These are phyloP conservation scores for Solanum gracilifrons DNA, from an alignment of 257 asterid genomes.

Conservation along the genomic window DNA sequence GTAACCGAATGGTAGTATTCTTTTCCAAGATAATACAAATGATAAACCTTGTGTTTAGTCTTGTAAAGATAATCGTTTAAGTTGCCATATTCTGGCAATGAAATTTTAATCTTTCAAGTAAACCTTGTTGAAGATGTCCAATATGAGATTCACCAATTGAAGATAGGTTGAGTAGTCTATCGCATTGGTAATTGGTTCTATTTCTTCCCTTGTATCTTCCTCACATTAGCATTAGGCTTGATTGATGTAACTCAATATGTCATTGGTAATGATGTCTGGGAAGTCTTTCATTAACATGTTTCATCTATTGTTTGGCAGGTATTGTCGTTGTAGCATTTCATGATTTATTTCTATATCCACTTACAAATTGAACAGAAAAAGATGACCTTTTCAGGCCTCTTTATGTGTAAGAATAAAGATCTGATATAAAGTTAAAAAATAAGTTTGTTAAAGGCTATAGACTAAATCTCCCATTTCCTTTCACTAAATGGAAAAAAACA, in stretches of 20 bases:
- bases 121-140: background rate
- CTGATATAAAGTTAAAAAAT: background rate
- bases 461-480: background rate
- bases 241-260: background rate
- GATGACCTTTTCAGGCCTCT: background rate
- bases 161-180: background rate
- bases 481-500: background rate
- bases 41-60: background rate
- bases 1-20: constrained; percentile 18
- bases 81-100: background rate
- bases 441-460: background rate
- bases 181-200: background rate
- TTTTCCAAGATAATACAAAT: constrained; percentile 11
- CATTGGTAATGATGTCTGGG: background rate
- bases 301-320: background rate
- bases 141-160: background rate
- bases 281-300: background rate
- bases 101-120: background rate
- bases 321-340: background rate
- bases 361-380: background rate
- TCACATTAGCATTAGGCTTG: background rate
- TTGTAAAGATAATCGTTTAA: constrained; percentile 9
- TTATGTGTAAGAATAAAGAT: background rate
- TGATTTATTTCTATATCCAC: background rate
- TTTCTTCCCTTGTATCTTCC: background rate